These are phyloP conservation scores for Chaetomium strumarium DNA, from an alignment of 2,329 filamentous ascomycete genomes.

Conservation along the genomic window DNA sequence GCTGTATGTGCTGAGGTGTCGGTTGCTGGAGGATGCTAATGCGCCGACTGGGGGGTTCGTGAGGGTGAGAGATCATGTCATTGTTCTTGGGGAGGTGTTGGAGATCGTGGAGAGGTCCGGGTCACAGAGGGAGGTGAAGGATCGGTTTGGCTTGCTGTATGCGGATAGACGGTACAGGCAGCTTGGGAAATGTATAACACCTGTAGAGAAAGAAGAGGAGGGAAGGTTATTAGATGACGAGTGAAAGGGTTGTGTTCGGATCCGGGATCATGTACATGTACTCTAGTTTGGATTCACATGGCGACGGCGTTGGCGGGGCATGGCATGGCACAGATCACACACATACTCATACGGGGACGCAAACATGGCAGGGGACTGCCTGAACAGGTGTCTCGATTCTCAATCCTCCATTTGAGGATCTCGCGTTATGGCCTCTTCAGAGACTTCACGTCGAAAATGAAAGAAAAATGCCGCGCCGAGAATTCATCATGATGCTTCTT, in stretches of 20 bases:
- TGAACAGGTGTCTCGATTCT: not conserved
- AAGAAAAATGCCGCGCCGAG: not conserved
- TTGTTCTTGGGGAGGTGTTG: constrained; percentile 47
- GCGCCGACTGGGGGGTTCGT: constrained; percentile 38
- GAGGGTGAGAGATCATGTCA: constrained; percentile 46
- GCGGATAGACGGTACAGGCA: constrained; percentile 44
- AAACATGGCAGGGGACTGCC: not conserved
- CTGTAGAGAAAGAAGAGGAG: constrained; percentile 26
- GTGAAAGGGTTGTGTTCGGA: not conserved
- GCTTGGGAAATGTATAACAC: constrained; percentile 48
- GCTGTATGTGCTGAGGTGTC: constrained; percentile 43
- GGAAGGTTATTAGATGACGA: not conserved
- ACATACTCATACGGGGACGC: constrained; percentile 1
- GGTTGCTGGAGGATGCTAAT: constrained; percentile 32
- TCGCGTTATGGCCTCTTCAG: not conserved
- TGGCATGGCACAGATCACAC: not conserved
- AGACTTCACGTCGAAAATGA: not conserved
- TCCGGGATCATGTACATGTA: not conserved
- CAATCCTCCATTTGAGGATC: not conserved
- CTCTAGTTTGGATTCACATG: not conserved
- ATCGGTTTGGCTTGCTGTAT: constrained; percentile 42
- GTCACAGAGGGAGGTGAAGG: constrained; percentile 19
- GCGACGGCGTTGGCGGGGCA: constrained; percentile 10
- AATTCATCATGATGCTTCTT: not conserved
- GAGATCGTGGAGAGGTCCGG: constrained; percentile 36